These are phyloP conservation scores for Melanogaster broomeanus DNA, from an alignment of 768 basidiomycete species.

Conservation along the genomic window DNA sequence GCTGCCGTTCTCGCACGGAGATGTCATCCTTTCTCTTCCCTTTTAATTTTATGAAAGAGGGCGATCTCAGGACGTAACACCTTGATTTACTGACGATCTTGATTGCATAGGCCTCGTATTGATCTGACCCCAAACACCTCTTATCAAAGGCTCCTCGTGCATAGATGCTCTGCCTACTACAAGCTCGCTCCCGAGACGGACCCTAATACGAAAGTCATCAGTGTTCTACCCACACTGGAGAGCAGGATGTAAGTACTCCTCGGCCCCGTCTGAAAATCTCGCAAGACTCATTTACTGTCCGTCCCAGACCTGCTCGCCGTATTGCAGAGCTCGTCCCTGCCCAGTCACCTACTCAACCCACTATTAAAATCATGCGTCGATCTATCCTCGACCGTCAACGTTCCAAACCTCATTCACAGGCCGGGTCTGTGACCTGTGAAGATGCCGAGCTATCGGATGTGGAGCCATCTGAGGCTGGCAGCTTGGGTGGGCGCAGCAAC, in stretches of 20 bases:
- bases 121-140: constrained; percentile 72
- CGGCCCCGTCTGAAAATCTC: not conserved
- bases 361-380: constrained; percentile 88
- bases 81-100: constrained; percentile 22
- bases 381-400: constrained; percentile 52
- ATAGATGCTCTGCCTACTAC: constrained; percentile 84
- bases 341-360: constrained; percentile 67
- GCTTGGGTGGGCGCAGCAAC: constrained; percentile 68
- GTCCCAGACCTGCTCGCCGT: constrained; percentile 62
- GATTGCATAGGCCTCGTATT: constrained; percentile 51
- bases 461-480: constrained; percentile 82
- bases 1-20: constrained; percentile 6
- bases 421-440: constrained; percentile 72
- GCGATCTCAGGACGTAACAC: not conserved
- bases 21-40: constrained; percentile 2
- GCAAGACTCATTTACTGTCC: constrained; percentile 15
- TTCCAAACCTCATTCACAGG: constrained; percentile 65
- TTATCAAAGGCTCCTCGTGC: constrained; percentile 84
- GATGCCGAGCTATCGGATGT: constrained; percentile 77
- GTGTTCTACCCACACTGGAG: constrained; percentile 56
- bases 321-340: constrained; percentile 78
- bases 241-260: constrained; percentile 68
- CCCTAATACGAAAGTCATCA: constrained; percentile 60
- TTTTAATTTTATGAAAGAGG: not conserved
- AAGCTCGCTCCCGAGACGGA: constrained; percentile 73